phyloP scores from a whole-genome alignment of 2,329 filamentous ascomycete species.

The Teratosphaeria pseudoeucalypti region DNA sequence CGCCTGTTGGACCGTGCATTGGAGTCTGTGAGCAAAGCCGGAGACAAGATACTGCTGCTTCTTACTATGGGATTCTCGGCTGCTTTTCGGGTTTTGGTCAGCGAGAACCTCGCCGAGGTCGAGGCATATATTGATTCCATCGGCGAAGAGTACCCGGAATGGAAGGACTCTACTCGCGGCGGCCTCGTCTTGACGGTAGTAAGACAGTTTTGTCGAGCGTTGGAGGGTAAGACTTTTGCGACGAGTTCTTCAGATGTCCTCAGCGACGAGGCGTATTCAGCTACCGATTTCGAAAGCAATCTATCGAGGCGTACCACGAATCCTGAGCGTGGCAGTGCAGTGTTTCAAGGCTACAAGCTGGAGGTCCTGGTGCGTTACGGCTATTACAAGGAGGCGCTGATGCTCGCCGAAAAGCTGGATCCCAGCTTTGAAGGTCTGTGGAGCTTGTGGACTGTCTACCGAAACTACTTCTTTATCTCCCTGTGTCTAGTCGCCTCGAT shows the following conservation, averaged over 20 bases:
- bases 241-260: conserved; percentile 47
- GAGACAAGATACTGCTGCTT: conserved; percentile 62
- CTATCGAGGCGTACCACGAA: conserved; percentile 42
- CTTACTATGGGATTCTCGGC: conserved; percentile 60
- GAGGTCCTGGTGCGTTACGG: conserved; percentile 35
- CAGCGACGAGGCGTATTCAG: conserved; percentile 57
- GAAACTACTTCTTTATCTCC: conserved; percentile 33
- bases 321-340: conserved; percentile 52
- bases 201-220: conserved; percentile 55
- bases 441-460: conserved; percentile 34
- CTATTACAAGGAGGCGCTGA: conserved; percentile 31
- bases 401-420: conserved; percentile 32
- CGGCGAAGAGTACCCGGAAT: conserved; percentile 64
- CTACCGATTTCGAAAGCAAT: conserved; percentile 44
- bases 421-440: conserved; percentile 33
- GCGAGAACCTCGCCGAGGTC: conserved; percentile 58
- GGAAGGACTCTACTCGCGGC: conserved; percentile 60
- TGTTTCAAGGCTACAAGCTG: conserved; percentile 52
- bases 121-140: conserved; percentile 61
- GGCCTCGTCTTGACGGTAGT: conserved; percentile 58
- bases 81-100: conserved; percentile 57
- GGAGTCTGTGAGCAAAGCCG: conserved; percentile 55
- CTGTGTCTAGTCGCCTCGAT: conserved; percentile 32
- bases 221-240: conserved; percentile 61
- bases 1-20: conserved; percentile 54